A percentile compares a stretch with the other conserved stretches of the same genome.
Conservation (phyloP, 1,139 yeast genomes). For the Candida sanyaensis region DNA sequence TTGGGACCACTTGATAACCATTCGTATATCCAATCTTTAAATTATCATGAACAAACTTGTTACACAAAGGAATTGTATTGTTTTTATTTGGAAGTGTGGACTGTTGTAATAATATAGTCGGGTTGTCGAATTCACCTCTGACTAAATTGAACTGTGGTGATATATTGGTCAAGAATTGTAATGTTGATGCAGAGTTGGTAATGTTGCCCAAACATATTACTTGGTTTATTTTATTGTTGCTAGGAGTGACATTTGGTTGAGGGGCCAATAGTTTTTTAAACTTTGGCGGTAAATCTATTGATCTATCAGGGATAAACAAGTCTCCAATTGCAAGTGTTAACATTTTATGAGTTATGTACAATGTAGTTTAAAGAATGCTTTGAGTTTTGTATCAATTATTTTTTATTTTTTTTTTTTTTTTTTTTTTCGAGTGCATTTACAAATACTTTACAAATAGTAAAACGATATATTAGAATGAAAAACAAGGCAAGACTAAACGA, state of each 20-base stretch:
- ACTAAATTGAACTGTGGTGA: slow-evolving; percentile 77
- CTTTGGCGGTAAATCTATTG: slow-evolving; percentile 58
- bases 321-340: slow-evolving; percentile 90
- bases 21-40: slow-evolving; percentile 82
- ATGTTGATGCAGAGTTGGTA: slow-evolving; percentile 65
- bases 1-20: slow-evolving; percentile 84
- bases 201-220: slow-evolving; percentile 87
- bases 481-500: neutral
- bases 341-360: slow-evolving; percentile 40
- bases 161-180: slow-evolving; percentile 62
- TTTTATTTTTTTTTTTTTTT: too few species aligned
- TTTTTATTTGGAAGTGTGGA: slow-evolving; percentile 23
- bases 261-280: slow-evolving; percentile 73
- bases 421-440: neutral
- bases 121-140: slow-evolving; percentile 71
- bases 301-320: slow-evolving; percentile 84
- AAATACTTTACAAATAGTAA: neutral
- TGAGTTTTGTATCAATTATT: neutral
- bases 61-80: slow-evolving; percentile 63
- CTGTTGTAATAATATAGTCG: slow-evolving; percentile 34
- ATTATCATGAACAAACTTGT: slow-evolving; percentile 67
- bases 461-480: neutral
- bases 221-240: slow-evolving; percentile 73
- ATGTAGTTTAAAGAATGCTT: neutral
- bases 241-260: slow-evolving; percentile 35